Conservation (phyloP, 2,329 filamentous ascomycete genomes). For the Penicillium decumbens region DNA sequence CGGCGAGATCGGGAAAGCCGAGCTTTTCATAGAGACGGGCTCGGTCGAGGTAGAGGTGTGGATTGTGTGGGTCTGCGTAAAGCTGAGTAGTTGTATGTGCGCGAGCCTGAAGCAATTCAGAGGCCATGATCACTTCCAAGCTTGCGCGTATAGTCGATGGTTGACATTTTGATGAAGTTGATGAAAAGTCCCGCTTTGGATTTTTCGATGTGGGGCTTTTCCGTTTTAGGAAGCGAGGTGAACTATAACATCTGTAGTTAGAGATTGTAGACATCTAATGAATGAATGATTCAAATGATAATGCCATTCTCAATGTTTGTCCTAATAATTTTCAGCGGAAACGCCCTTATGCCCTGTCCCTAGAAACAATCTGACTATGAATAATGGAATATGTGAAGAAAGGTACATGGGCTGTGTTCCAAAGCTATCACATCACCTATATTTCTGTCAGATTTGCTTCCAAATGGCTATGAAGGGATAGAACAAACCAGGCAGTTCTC, state of each 20-base stretch:
- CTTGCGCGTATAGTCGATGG: neutral
- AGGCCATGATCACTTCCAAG: conserved; percentile 18
- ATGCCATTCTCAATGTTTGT: conserved; percentile 4
- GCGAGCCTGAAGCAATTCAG: conserved; percentile 41
- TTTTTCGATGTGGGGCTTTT: conserved; percentile 14
- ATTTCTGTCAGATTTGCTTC: conserved; percentile 1
- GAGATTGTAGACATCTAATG: too few species aligned
- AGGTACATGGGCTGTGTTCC: neutral
- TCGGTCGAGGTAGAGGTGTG: conserved; percentile 46
- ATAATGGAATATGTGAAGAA: conserved; percentile 3
- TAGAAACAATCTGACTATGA: conserved; percentile 2
- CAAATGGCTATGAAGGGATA: neutral
- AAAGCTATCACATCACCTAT: conserved; percentile 31
- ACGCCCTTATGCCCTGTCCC: neutral
- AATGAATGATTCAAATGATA: neutral
- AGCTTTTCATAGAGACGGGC: conserved; percentile 67
- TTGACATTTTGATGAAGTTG: neutral
- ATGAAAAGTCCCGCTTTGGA: neutral
- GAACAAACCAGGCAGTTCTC: conserved; percentile 42
- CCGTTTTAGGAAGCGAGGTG: neutral
- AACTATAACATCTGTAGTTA: neutral
- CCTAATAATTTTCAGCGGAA: neutral
- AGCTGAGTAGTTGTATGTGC: conserved; percentile 51
- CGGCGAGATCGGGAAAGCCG: conserved; percentile 83
- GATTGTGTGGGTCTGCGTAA: conserved; percentile 41